Evolutionary conservation across 441 rosid species (phyloP).

Genomic region (Capsella rubella): DNA sequence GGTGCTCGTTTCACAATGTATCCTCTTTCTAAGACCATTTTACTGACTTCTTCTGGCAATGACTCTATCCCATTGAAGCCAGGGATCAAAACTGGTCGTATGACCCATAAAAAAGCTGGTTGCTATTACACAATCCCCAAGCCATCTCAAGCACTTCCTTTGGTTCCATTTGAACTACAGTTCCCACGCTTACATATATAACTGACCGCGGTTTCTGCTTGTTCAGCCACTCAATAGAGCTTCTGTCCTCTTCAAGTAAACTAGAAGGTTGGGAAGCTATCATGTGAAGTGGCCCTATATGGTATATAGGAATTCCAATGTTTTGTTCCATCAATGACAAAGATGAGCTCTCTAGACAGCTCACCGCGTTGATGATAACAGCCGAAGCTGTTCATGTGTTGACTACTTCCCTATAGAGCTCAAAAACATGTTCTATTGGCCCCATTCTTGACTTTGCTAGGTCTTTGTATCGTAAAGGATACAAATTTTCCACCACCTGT

Average conservation of each 20-base stretch:
- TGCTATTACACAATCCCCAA: constrained; percentile 42
- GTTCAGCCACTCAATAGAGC: constrained; percentile 53
- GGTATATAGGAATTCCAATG: constrained; percentile 36
- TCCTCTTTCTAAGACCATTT: constrained; percentile 37
- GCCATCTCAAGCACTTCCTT: constrained; percentile 41
- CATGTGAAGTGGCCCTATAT: constrained; percentile 47
- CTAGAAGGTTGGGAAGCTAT: constrained; percentile 14
- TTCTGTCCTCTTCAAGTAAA: constrained; percentile 37
- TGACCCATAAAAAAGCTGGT: constrained; percentile 48
- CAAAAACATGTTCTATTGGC: not conserved
- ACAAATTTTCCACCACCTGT: constrained; percentile 28
- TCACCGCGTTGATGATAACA: constrained; percentile 44
- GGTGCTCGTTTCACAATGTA: constrained; percentile 51
- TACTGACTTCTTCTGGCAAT: constrained; percentile 35
- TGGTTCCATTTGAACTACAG: constrained; percentile 9
- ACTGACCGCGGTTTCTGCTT: constrained; percentile 47
- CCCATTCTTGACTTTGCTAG: constrained; percentile 15
- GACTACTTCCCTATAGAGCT: not conserved
- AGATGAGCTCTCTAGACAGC: constrained; percentile 40
- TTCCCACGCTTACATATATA: constrained; percentile 51
- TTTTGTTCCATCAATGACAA: constrained; percentile 27
- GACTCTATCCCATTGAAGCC: constrained; percentile 31
- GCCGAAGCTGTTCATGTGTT: constrained; percentile 38
- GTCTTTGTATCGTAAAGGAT: constrained; percentile 41
- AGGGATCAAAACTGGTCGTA: not conserved